Base-by-base conservation (phyloP, 495 filamentous ascomycete species). In the Symbiotaphrina buchneri region DNA sequence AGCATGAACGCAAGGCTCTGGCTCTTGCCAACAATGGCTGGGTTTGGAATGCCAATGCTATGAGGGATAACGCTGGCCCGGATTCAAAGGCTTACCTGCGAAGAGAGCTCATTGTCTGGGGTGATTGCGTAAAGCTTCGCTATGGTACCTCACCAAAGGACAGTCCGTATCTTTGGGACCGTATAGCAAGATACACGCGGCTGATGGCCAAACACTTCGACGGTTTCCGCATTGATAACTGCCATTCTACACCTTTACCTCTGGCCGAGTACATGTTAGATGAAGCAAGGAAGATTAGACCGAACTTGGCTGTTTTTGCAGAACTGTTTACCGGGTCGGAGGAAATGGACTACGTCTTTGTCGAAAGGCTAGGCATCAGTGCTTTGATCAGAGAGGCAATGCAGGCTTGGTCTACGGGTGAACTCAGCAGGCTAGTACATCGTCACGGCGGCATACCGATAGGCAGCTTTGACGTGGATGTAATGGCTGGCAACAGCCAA, bases 161-260 rank as follows among this genome's bases (percentile, higher is more conserved):
- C 42, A 92, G 68, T 38, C 87, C 90, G 0, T 99, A 70, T 51
- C 59, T 99, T 14, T 99, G 90, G 90, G 69, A 91, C 4, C 78
- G 76, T 48, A 95, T 99, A 81, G 73, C 74, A 21, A 68, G 72
- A 35, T 99, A 99, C 46, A 87, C 85, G 3, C 68, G 69, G 10
- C 59, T 92, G 43, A 82, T 95, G 66, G 90, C 90, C 26, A 92
- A 85, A 46, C 85, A 90, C 47, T 99, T 99, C 41, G 63, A 66
- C 27, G 90, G 79, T 6, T 93, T 99, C 59, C 76, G 90, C 11
- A 92, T 99, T 39, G 90, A 99, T 52, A 99, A 99, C 47, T 91
- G 81, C 41, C 90, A 99, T 51, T 99, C 90, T 1, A 99, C 90
- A 0, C 90, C 90, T 2, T 49, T 99, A 2, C 74, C 76, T 25